Evolutionary conservation across 1,284 basidiomycete species (phyloP).

Genomic region (Cryptococcus deneoformans): DNA sequence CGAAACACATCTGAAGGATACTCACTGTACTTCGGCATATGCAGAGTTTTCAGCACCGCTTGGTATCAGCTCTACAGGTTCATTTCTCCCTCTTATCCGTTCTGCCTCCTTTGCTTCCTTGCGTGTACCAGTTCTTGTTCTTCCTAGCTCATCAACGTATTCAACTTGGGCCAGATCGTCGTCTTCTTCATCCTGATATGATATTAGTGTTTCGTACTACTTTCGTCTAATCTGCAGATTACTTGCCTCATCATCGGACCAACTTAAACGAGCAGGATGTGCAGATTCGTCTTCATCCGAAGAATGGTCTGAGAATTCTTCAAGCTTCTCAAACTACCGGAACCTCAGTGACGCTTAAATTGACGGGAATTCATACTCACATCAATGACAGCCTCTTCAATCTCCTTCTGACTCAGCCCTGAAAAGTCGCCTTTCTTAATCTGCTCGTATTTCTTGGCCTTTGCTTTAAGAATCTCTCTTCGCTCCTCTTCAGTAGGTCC

Average conservation of each 20-base stretch:
- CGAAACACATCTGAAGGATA: background rate
- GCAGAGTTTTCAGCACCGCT: constrained; percentile 23
- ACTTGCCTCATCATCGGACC: constrained; percentile 14
- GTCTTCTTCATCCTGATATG: constrained; percentile 53
- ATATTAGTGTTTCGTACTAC: background rate
- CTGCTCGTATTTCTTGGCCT: constrained; percentile 79
- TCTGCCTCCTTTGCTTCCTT: constrained; percentile 43
- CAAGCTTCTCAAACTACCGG: constrained; percentile 67
- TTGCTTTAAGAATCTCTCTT: constrained; percentile 60
- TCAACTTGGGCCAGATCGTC: constrained; percentile 37
- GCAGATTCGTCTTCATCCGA: constrained; percentile 40
- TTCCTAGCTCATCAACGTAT: constrained; percentile 49
- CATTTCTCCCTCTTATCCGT: constrained; percentile 8
- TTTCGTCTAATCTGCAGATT: background rate
- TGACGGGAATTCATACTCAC: constrained; percentile 54
- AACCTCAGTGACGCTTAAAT: background rate
- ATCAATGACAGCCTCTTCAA: constrained; percentile 73
- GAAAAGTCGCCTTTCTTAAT: constrained; percentile 74
- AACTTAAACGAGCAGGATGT: constrained; percentile 7
- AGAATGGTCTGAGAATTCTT: constrained; percentile 49
- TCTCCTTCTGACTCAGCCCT: constrained; percentile 73
- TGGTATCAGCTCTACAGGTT: constrained; percentile 1
- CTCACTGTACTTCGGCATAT: constrained; percentile 47
- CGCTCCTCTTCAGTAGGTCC: constrained; percentile 42
- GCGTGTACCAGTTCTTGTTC: constrained; percentile 43